Evolutionary conservation across 164 flowering plant species (phyloP).

Genomic region (Annona cherimola): DNA sequence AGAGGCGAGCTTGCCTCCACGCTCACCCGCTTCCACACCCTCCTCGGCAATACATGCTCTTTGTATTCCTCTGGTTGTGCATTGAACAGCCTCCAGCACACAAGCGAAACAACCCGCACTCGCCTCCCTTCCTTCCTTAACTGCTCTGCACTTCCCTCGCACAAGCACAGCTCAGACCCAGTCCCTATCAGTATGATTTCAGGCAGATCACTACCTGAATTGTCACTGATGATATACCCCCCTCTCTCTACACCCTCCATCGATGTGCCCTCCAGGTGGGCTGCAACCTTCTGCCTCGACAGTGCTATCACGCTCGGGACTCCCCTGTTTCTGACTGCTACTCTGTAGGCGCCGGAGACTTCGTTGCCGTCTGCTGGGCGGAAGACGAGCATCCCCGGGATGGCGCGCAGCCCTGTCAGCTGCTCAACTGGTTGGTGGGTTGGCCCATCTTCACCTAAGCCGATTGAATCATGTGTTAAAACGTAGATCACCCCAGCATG

Average conservation of each 20-base stretch:
- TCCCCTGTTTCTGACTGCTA: constrained; percentile 37
- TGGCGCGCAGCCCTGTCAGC: constrained; percentile 47
- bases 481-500: constrained; percentile 57
- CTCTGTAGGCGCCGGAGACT: constrained; percentile 57
- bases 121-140: constrained; percentile 41
- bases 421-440: constrained; percentile 78
- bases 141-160: constrained; percentile 30
- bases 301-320: constrained; percentile 36
- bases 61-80: constrained; percentile 33
- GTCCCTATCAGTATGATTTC: constrained; percentile 55
- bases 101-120: constrained; percentile 52
- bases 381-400: constrained; percentile 45
- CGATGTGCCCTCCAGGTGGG: constrained; percentile 46
- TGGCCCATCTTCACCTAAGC: constrained; percentile 72
- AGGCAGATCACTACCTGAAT: constrained; percentile 31
- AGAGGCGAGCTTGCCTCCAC: constrained; percentile 48
- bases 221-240: constrained; percentile 48
- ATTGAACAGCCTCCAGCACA: constrained; percentile 48
- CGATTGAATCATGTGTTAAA: constrained; percentile 69
- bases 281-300: constrained; percentile 53
- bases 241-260: constrained; percentile 36
- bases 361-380: constrained; percentile 68
- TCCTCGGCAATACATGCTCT: constrained; percentile 35
- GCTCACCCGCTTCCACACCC: constrained; percentile 35
- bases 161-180: constrained; percentile 45